phyloP scores from a whole-genome alignment of 495 filamentous ascomycete genomes.

The Hypoxylon fuscum region DNA sequence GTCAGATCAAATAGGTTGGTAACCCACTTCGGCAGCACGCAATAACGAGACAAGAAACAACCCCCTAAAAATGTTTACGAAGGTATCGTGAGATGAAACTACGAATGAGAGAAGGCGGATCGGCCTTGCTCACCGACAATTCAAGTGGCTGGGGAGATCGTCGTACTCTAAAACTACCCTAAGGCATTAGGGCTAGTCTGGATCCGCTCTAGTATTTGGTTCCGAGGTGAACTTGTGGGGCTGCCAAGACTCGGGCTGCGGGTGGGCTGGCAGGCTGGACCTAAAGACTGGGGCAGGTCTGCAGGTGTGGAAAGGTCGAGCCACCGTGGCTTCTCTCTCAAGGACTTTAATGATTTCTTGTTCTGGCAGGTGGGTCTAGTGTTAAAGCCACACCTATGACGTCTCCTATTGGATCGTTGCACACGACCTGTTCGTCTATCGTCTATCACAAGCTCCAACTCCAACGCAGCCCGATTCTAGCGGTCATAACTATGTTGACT shows the following conservation, averaged over 20 bases:
- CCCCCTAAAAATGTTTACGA: slow-evolving; percentile 11
- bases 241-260: slow-evolving; percentile 3
- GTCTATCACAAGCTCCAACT: slow-evolving; percentile 5
- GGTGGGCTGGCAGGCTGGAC: slow-evolving; percentile 1
- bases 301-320: slow-evolving; percentile 14
- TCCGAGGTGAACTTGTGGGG: slow-evolving; percentile 31
- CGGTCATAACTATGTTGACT: slow-evolving; percentile 13
- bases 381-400: slow-evolving; percentile 38
- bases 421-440: not conserved
- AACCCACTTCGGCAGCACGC: slow-evolving; percentile 20
- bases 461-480: slow-evolving; percentile 24
- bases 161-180: slow-evolving; percentile 26
- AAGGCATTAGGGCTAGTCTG: slow-evolving; percentile 21
- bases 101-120: slow-evolving; percentile 37
- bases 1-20: not conserved
- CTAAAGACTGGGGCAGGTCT: not conserved
- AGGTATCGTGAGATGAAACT: slow-evolving; percentile 26
- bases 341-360: not conserved
- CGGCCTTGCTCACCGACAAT: slow-evolving; percentile 47
- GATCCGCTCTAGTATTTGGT: slow-evolving; percentile 27
- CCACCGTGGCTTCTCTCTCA: slow-evolving; percentile 42
- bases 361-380: not conserved
- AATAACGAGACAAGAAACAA: not conserved
- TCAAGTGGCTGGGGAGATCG: slow-evolving; percentile 45
- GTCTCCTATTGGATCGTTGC: slow-evolving; percentile 21